A percentile compares a stretch with the other conserved stretches of the same genome.
These are phyloP conservation scores for Manihot esculenta DNA, from an alignment of 441 rosid species.

Conservation along the genomic window DNA sequence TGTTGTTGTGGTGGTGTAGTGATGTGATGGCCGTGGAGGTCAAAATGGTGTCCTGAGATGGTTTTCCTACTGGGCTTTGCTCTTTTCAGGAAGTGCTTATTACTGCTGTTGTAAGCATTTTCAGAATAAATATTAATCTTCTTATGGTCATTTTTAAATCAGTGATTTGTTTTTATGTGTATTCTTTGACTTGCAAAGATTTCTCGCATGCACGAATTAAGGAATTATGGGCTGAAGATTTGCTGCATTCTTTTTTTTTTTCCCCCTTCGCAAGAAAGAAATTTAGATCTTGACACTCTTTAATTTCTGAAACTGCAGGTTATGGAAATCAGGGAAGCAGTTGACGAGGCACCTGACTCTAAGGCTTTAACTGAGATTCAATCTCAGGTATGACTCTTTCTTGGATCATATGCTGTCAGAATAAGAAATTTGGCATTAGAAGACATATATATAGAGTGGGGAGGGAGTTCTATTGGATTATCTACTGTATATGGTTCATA, in stretches of 20 bases:
- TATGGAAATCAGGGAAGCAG: conserved; percentile 92
- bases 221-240: background rate
- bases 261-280: background rate
- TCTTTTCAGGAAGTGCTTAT: background rate
- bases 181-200: no score
- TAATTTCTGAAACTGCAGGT: conserved; percentile 45
- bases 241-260: background rate
- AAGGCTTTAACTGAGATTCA: conserved; percentile 55
- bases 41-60: background rate
- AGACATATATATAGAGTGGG: background rate
- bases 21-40: background rate
- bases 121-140: background rate
- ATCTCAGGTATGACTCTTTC: conserved; percentile 50
- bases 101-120: background rate
- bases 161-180: no score
- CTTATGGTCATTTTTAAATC: no score
- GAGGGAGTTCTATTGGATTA: background rate
- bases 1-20: background rate
- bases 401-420: conserved; percentile 11
- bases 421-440: background rate
- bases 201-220: background rate
- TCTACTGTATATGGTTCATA: background rate
- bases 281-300: conserved; percentile 3
- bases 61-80: background rate
- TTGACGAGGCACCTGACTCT: conserved; percentile 72